Percentiles rank a stretch among this genome's conserved stretches.
These are phyloP conservation scores for Blastobotrys serpentis DNA, from an alignment of 1,139 yeast genomes.

Conservation along the genomic window DNA sequence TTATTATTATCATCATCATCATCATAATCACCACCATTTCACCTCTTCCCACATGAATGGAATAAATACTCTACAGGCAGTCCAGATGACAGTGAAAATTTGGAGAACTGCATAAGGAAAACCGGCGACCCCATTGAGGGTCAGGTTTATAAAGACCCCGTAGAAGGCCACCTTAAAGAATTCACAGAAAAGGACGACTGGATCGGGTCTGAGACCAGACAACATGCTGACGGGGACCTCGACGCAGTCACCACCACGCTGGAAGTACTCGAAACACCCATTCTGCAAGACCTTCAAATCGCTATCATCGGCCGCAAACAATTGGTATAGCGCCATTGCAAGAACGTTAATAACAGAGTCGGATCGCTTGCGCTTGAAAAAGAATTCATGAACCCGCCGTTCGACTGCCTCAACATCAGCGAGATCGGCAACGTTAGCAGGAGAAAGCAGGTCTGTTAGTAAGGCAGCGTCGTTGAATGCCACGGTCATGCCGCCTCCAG, in stretches of 20 bases:
- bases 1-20: neutral
- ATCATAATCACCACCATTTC: conserved; percentile 24
- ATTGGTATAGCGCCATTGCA: conserved; percentile 83
- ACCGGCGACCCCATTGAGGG: conserved; percentile 61
- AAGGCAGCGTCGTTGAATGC: conserved; percentile 85
- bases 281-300: conserved; percentile 68
- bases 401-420: conserved; percentile 55
- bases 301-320: conserved; percentile 81
- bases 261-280: conserved; percentile 88
- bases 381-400: conserved; percentile 62
- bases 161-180: conserved; percentile 90
- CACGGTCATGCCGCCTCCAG: conserved; percentile 99
- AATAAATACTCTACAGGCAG: conserved; percentile 71
- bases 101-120: conserved; percentile 73
- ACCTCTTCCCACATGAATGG: conserved; percentile 32
- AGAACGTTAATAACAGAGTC: conserved; percentile 86
- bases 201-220: conserved; percentile 77
- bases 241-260: conserved; percentile 78
- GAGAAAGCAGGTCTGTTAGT: conserved; percentile 54
- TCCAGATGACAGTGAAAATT: conserved; percentile 62
- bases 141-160: conserved; percentile 68
- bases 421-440: conserved; percentile 58
- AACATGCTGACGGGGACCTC: conserved; percentile 79
- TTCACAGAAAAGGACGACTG: conserved; percentile 72
- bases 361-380: conserved; percentile 69